phyloP scores from a whole-genome alignment of 305 asterid species.

The Stenogyne calaminthoides region DNA sequence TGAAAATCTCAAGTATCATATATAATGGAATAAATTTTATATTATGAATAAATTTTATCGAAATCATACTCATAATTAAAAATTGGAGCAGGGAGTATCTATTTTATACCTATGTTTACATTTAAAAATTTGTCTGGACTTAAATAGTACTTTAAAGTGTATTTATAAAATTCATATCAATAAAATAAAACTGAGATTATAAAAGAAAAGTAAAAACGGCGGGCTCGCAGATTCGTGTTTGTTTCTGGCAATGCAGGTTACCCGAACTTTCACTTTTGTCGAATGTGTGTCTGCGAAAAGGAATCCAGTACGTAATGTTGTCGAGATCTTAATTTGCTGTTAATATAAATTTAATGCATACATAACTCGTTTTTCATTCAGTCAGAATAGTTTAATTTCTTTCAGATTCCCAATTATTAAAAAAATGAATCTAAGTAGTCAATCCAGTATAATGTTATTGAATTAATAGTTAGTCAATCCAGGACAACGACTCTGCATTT shows the following conservation, averaged over 20 bases:
- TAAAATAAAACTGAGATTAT: neutral
- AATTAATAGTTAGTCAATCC: no score
- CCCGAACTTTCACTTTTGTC: constrained; percentile 11
- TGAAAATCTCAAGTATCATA: no score
- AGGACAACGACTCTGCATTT: neutral
- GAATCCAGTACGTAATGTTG: neutral
- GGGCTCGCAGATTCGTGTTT: neutral
- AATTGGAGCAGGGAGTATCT: no score
- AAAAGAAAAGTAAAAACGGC: neutral
- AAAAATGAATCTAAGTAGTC: neutral
- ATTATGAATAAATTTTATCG: no score
- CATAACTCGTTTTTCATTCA: constrained; percentile 9
- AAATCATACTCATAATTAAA: no score
- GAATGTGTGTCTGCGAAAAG: neutral
- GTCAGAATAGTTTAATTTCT: neutral
- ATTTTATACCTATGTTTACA: no score
- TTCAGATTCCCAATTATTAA: neutral
- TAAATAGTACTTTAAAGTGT: no score
- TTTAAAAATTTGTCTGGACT: no score
- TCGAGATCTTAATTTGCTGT: neutral
- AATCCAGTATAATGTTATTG: no score
- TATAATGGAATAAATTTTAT: no score
- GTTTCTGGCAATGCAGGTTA: neutral
- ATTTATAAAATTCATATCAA: no score
- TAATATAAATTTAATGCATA: neutral